Base-by-base conservation (phyloP, 768 basidiomycete genomes). In the Trametes cinnabarina region DNA sequence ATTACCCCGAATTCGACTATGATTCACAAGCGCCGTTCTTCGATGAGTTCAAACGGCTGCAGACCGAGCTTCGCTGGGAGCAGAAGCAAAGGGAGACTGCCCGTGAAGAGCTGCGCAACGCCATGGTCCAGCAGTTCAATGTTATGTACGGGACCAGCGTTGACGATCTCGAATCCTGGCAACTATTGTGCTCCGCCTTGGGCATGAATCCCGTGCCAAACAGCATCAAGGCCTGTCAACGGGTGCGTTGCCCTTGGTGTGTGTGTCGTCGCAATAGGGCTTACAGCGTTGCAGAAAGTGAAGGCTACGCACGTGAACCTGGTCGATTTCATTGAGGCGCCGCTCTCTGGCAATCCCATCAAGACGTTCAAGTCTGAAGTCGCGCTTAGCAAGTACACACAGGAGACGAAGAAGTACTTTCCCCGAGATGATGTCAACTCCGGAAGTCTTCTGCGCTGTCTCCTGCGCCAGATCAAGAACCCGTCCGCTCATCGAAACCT, bases 241-340 rank as follows among this genome's bases (percentile, higher is more conserved):
- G 34, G 58, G 62, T 63, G 20, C 19, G 58, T 44, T n/a, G 8
- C 14, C 15, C 30, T 26, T 15, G 60, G 32, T 51, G n/a, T n/a
- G n/a, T n/a, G n/a, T 23, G 4, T 35, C 40, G 32, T 9, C 28
- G 14, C 9, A 43, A 5, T 1, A 11, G 20, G 15, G 10, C 15
- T 26, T 22, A 40, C n/a, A 15, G 11, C 17, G n/a, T 7, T 44
- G 17, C 6, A 72, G 72, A 37, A 51, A 9, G 56, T 71, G 1
- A 59, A 62, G 55, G 63, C 62, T 9, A 63, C 64, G 1, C 65
- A 69, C 12, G 66, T 76, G 43, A 72, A 76, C 41, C 62, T 74
- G 3, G 62, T 71, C 22, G 70, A 74, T 44, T 64, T 76, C 37
- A 42, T 73, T 19, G 58, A 71, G 19, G 51, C 63, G 0, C 55